Evolutionary conservation across 371 early-diverging fungal species (phyloP), one percentile per base, ranked within the genome.

Genomic region (Mortierella sp.): DNA sequence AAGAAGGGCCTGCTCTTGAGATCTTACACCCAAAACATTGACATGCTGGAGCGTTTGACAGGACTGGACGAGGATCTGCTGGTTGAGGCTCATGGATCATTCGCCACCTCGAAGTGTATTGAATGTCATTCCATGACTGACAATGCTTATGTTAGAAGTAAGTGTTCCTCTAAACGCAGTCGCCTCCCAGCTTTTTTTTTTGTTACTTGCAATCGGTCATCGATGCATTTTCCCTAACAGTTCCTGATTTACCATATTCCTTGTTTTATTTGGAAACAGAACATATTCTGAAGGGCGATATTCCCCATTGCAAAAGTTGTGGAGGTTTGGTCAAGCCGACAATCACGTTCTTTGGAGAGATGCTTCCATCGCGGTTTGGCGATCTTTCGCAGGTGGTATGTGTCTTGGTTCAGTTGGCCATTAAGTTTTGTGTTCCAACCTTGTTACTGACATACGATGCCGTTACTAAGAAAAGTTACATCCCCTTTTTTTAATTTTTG

Each of bases 1-100:
- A 86, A 93, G 32, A 91, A 92, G 66, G 84, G 87, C 0, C 34
- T 94, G 23, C 72, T 98, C 26, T 79, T 92, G 34, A 84, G 95
- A 46, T 92, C 93, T 54, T 97, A 93, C 80, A 96, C 99, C 11
- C 97, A 97, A 76, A 98, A 98, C 68, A 97, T 97, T 56, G 99
- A 97, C 83, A 94, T 93, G 42, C 82, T 97, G n/a, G 99, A 97
- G 79, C 86, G 94, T 15, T 70, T 90, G 17, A 89, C 96, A 4
- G 97, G 96, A 1, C 65, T 97, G 8, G 80, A 82, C 6, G 85
- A 84, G 8, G 87, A 91, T 0, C 75, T 79, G 9, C 72, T 98
- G 14, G 91, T 98, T 14, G 97, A 97, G 60, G 96, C 98, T 0
- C 98, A 98, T 76, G 98, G 98, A 5, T 90, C 93, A 34, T 97